Base-by-base conservation (phyloP, 805 yeast genomes). In the Metschnikowia matae region DNA sequence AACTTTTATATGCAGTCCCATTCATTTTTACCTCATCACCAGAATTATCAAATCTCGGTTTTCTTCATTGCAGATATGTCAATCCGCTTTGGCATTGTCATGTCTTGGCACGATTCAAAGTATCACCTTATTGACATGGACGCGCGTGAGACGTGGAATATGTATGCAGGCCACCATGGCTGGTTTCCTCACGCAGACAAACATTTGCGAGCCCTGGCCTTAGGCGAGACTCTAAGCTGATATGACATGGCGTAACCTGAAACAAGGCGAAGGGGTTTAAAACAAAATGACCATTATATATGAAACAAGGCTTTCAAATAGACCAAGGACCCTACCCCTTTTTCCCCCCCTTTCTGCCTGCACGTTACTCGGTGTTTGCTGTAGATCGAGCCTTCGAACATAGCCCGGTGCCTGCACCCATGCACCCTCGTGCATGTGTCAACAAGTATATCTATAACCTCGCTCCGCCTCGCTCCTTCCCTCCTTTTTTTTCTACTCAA, bases 401-500 rank as follows among this genome's bases (percentile, higher is more conserved):
- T 42, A 42, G 45, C 45, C 45, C 38, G 20, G 38, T 6, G 8
- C 38, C 45, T 42, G 45, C 45, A 42, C 13, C 5, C 38, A n/a
- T 26, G 45, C 10, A 7, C 15, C 31, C n/a, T n/a, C 31, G 20
- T 33, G 45, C 45, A 42, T 42, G 23, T 32, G 37, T 33, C 45
- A 32, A 20, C 29, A 26, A 26, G 37, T 44, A 44, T 35, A 44
- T 35, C 34, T 44, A 33, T 13, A 14, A n/a, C 15, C 33, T 15
- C 15, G 15, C 46, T 13, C 34, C 34, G 45, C 29, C 17, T 14
- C 29, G 14, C 18, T 40, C 11, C 17, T 26, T 40, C 20, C 33
- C 18, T n/a, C 23, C 32, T 4, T n/a, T 15, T 11, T n/a, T 20
- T 14, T 14, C 26, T 15, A 6, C 35, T 10, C 21, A 15, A 17